Base-by-base conservation (phyloP, 805 yeast genomes). In the Priceomyces carsonii region DNA sequence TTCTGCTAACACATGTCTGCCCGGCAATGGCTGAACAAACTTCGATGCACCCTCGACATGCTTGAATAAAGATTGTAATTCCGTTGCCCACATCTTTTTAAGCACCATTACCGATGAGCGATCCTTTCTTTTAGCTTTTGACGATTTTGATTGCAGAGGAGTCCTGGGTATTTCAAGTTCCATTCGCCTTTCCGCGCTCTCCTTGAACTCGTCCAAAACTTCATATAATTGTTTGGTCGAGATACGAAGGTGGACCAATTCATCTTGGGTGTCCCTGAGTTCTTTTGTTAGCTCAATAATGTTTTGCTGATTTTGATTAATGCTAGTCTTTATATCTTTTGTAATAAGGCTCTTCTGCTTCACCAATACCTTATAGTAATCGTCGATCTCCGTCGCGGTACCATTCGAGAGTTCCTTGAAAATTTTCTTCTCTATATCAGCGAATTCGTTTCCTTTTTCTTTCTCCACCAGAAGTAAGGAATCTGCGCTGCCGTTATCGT, bases 1-100 rank as follows among this genome's bases (percentile, higher is more conserved):
- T 48, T 89, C 93, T 7, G 80, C 75, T 13, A 87, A 62, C 2
- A 89, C 76, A 57, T 88, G 96, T 32, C 96, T 73, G 3, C 90
- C 93, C 0, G 90, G 87, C 6, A 76, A 57, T 1, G 85, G 78
- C 14, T 88, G 84, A 24, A 89, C 69, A 40, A 74, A 77, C 50
- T 85, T 85, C 48, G 85, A 90, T 1, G 95, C 89, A n/a, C 96
- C 95, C 44, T 90, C 96, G 10, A 90, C 95, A 43, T 84, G 87
- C 47, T 79, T 79, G 57, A 82, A 88, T 33, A 89, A 61, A 6
- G 77, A 72, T 36, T 75, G 77, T 51, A 89, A 65, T 51, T 85
- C 88, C 27, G 70, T 69, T 10, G 80, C 84, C 96, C 96, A 88
- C 68, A 85, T 76, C 48, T 80, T 80, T 55, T 86, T 91, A 33